Evolutionary conservation across 2,329 filamentous ascomycete genomes (phyloP).

Genomic region (Trichoderma hamatum): DNA sequence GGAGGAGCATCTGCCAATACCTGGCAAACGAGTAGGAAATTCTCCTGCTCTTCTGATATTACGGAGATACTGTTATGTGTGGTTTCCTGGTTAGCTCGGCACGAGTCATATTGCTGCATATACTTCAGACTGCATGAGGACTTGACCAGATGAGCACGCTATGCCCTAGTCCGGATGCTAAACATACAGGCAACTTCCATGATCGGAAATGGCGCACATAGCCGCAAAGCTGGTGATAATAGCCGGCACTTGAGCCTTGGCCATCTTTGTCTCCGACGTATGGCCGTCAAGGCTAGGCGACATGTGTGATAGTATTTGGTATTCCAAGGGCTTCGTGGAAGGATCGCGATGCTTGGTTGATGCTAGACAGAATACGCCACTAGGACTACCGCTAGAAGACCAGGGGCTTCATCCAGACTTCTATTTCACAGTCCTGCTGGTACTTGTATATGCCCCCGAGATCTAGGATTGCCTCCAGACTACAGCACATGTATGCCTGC

Average conservation of each 20-base stretch:
- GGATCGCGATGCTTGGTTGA: conserved; percentile 11
- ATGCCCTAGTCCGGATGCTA: conserved; percentile 1
- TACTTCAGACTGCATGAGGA: conserved; percentile 10
- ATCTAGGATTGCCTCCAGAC: too few relatives aligned
- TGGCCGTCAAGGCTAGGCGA: conserved; percentile 19
- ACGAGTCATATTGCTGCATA: conserved; percentile 15
- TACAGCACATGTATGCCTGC: too few relatives aligned
- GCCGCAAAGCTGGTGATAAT: conserved; percentile 13
- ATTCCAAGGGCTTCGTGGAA: conserved; percentile 6
- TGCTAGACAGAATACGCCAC: background rate
- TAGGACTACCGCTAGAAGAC: background rate
- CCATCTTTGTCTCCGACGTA: conserved; percentile 14
- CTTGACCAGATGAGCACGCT: background rate
- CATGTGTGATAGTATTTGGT: background rate
- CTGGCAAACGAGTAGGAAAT: background rate
- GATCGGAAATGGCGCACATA: conserved; percentile 8
- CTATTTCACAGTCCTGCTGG: background rate
- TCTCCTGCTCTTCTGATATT: background rate
- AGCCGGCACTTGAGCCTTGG: conserved; percentile 19
- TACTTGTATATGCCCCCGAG: background rate
- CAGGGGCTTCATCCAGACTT: background rate
- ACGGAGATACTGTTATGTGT: background rate
- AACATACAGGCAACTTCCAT: background rate
- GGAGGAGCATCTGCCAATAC: background rate
- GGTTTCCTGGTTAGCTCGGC: background rate